Evolutionary conservation across 164 flowering plant genomes (phyloP), one percentile per base, ranked within the genome.

Genomic region (Chimonanthus salicifolius): DNA sequence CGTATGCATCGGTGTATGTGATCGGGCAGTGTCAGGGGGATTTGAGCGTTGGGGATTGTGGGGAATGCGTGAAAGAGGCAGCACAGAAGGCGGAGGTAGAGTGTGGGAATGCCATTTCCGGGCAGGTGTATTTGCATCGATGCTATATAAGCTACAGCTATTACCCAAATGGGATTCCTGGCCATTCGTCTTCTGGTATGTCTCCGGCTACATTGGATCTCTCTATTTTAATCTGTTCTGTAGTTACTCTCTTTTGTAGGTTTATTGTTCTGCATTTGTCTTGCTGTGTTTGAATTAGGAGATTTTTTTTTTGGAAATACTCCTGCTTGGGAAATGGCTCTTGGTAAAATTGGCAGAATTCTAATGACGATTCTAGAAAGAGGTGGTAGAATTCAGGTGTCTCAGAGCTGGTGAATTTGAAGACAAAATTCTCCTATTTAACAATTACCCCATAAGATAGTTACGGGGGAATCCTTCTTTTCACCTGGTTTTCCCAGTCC

Each of bases 1-100:
- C 78, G 64, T 90, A 84, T 75, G 74, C 88, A 49, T 71, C 81
- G 44, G 87, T 93, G 47, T 90, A 83, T 78, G 90, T 85, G 54
- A 72, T 95, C 84, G 99, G 85, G 11, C 99, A 95, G 64, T 95
- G 99, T 82, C 89, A 95, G 64, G 98, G 97, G 2, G 98, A 93
- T 83, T 77, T 93, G 73, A 86, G 97, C 6, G 76, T 75, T 20
- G 72, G 87, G 7, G 98, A 92, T 83, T 95, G 99, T 76, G 87
- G 83, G 5, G 85, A 77, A 18, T 95, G 99, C 81, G 83, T 92
- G 47, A 87, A 88, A 47, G 79, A 18, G 79, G 98, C 98, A 33
- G 86, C 88, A 6, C 94, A 92, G 81, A 85, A 74, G 72, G 88
- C 90, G 76, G 89, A 92, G 80, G 92, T 84, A 77, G 97, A 93